Percentiles rank a stretch among this genome's conserved stretches.
These are phyloP conservation scores for Whalleya microplaca DNA, from an alignment of 2,329 filamentous ascomycete genomes.

Conservation along the genomic window DNA sequence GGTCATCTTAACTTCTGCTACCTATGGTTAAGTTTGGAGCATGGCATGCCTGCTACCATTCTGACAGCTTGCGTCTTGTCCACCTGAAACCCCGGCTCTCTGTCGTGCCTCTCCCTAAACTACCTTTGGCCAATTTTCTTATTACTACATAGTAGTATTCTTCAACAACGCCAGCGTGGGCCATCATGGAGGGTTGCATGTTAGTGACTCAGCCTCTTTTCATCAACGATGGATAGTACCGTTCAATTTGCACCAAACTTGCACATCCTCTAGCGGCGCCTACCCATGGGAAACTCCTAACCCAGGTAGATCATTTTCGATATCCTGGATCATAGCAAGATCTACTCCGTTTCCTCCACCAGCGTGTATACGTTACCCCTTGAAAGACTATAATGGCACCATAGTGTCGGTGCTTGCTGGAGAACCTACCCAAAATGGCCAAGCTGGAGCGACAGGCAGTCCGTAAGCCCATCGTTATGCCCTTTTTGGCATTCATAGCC, in stretches of 20 bases:
- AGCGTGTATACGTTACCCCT: not conserved
- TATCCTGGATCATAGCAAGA: not conserved
- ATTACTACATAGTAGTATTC: too few relatives aligned
- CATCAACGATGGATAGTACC: not conserved
- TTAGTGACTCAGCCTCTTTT: not conserved
- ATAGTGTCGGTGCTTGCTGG: not conserved
- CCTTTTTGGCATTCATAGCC: conserved; percentile 5
- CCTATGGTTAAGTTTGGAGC: not conserved
- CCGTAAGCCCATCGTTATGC: conserved; percentile 2
- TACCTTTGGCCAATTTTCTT: too few relatives aligned
- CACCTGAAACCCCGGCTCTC: too few relatives aligned
- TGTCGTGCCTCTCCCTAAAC: too few relatives aligned
- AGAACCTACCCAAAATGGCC: not conserved
- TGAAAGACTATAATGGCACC: not conserved
- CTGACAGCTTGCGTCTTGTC: not conserved
- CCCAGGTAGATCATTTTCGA: not conserved
- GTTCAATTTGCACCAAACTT: not conserved
- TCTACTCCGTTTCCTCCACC: not conserved
- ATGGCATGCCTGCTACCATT: not conserved
- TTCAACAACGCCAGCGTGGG: too few relatives aligned
- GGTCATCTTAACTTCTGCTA: not conserved
- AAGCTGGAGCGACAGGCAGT: conserved; percentile 10
- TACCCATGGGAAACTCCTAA: not conserved
- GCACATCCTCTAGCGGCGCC: too few relatives aligned
- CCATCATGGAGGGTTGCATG: not conserved